These are phyloP conservation scores for Arthrobotrys sinensis DNA, from an alignment of 2,329 filamentous ascomycete genomes.

Conservation along the genomic window DNA sequence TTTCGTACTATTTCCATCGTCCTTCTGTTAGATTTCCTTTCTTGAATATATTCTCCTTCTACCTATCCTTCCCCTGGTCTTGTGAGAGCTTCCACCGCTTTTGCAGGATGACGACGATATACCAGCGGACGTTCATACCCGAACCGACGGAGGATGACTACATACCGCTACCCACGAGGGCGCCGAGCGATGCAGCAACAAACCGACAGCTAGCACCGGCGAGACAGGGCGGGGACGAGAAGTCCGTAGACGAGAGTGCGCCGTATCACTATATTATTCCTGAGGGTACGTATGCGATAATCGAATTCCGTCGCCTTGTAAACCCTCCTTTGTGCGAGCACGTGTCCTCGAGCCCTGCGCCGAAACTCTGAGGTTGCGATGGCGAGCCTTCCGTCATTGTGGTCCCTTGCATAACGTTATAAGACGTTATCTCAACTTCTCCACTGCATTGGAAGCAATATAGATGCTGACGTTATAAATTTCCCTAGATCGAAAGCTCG, in stretches of 20 bases:
- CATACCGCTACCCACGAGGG: conserved; percentile 44
- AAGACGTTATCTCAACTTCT: conserved; percentile 6
- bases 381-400: background rate
- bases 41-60: conserved; percentile 13
- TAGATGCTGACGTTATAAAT: conserved; percentile 40
- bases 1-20: conserved; percentile 29
- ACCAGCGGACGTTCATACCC: conserved; percentile 53
- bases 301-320: background rate
- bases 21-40: conserved; percentile 46
- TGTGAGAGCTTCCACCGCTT: conserved; percentile 34
- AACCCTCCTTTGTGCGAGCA: background rate
- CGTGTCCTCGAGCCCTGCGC: background rate
- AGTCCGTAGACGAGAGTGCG: conserved; percentile 44
- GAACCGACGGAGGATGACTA: conserved; percentile 58
- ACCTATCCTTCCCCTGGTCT: conserved; percentile 4
- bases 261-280: conserved; percentile 59
- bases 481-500: conserved; percentile 69
- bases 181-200: conserved; percentile 46
- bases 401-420: conserved; percentile 38
- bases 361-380: conserved; percentile 11
- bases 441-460: background rate
- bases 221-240: conserved; percentile 42
- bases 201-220: conserved; percentile 33
- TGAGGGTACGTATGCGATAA: conserved; percentile 39
- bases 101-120: conserved; percentile 57